Conservation (phyloP, 148 eudicot species). For the Rhododendron ferrugineum region DNA sequence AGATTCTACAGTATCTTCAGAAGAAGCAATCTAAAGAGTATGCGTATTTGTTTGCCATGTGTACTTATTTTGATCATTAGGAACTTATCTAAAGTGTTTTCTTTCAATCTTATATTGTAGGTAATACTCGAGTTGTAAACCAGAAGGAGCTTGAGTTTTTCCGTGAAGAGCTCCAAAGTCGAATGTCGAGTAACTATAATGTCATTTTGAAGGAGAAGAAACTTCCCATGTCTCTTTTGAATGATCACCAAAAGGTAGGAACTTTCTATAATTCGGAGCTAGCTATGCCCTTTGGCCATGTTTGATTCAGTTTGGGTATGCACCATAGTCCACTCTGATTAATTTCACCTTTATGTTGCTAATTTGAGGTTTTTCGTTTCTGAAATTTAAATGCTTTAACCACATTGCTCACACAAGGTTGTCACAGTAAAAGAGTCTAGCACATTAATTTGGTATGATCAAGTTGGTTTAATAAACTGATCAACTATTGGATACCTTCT, state of each 20-base stretch:
- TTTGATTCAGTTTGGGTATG: neutral
- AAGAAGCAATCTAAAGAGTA: neutral
- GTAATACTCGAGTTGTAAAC: slow-evolving; percentile 63
- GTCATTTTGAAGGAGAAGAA: slow-evolving; percentile 71
- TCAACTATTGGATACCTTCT: neutral
- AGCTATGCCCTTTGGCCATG: neutral
- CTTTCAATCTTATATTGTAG: slow-evolving; percentile 23
- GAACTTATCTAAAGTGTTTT: too few relatives aligned
- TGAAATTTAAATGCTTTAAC: neutral
- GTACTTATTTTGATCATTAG: neutral
- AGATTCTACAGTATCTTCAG: neutral
- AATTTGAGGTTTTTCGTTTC: neutral
- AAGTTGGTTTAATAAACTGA: neutral
- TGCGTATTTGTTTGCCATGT: neutral
- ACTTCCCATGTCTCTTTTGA: slow-evolving; percentile 82
- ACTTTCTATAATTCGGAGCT: neutral
- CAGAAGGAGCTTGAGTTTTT: slow-evolving; percentile 82
- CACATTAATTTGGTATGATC: neutral
- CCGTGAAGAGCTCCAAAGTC: slow-evolving; percentile 62
- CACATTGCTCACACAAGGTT: neutral
- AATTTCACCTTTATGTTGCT: neutral
- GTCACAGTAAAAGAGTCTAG: neutral
- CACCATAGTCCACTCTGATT: neutral
- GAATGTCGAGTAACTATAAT: slow-evolving; percentile 66
- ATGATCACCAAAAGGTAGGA: slow-evolving; percentile 73